A percentile compares a stretch with the other conserved stretches of the same genome.
Conservation (phyloP, 257 asterid species). For the Salvia splendens region DNA sequence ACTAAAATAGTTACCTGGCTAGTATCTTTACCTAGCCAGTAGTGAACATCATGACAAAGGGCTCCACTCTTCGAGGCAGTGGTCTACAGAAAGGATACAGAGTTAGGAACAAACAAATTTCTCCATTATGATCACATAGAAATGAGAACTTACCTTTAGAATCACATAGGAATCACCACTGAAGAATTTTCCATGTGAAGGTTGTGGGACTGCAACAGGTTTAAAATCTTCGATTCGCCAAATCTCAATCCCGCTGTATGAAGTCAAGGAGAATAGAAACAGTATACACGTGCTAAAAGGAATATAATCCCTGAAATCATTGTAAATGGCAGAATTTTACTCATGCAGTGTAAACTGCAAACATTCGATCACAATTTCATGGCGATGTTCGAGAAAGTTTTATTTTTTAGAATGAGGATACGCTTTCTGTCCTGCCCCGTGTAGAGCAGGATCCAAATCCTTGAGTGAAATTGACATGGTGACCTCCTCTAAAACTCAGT, state of each 20-base stretch:
- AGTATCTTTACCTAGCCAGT: slow-evolving; percentile 79
- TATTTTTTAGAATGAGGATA: slow-evolving; percentile 49
- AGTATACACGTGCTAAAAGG: slow-evolving; percentile 8
- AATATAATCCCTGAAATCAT: slow-evolving; percentile 19
- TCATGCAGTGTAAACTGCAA: slow-evolving; percentile 15
- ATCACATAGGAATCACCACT: slow-evolving; percentile 77
- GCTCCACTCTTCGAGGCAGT: slow-evolving; percentile 55
- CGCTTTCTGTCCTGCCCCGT: slow-evolving; percentile 74
- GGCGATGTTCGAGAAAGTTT: slow-evolving; percentile 1
- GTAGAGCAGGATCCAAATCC: slow-evolving; percentile 76
- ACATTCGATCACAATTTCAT: slow-evolving; percentile 14
- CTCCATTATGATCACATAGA: slow-evolving; percentile 2
- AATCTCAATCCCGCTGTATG: slow-evolving; percentile 72
- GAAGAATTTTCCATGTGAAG: slow-evolving; percentile 72
- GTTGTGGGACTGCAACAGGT: slow-evolving; percentile 58
- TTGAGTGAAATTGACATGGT: slow-evolving; percentile 75
- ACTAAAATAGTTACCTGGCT: slow-evolving; percentile 50
- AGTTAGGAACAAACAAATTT: slow-evolving; percentile 17
- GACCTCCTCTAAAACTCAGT: slow-evolving; percentile 31
- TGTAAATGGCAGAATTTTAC: slow-evolving; percentile 1
- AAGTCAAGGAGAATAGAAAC: slow-evolving; percentile 41
- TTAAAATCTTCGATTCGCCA: slow-evolving; percentile 75
- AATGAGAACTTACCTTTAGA: slow-evolving; percentile 54
- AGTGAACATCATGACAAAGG: slow-evolving; percentile 69
- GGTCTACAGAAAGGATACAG: slow-evolving; percentile 51